A percentile compares a stretch with the other conserved stretches of the same genome.
Conservation (phyloP, 2,329 filamentous ascomycete genomes). For the Thelonectria olida region DNA sequence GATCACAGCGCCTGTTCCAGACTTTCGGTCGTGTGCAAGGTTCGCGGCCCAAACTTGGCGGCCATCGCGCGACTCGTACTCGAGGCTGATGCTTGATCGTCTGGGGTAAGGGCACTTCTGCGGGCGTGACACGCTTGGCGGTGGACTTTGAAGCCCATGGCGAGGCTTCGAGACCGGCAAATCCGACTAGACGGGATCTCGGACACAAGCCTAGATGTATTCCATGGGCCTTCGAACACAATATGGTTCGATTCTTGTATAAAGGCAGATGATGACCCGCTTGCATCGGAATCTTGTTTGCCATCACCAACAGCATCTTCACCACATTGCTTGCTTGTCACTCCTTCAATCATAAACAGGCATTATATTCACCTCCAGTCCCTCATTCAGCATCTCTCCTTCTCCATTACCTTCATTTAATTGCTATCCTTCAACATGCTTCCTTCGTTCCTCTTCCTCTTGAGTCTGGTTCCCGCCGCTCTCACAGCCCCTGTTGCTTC, state of each 20-base stretch:
- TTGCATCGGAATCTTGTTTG: neutral
- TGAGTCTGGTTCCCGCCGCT: constrained; percentile 16
- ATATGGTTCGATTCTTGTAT: neutral
- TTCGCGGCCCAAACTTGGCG: constrained; percentile 6
- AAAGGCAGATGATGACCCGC: neutral
- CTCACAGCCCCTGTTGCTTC: constrained; percentile 10
- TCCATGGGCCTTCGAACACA: neutral
- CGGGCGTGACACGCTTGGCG: neutral
- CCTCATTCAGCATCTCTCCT: neutral
- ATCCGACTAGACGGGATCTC: neutral
- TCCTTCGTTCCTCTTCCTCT: neutral
- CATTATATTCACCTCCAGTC: neutral
- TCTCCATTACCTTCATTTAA: neutral
- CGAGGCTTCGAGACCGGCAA: neutral
- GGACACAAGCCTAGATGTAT: neutral
- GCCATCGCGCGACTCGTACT: neutral
- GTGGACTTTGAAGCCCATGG: too few relatives aligned
- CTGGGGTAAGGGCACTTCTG: neutral
- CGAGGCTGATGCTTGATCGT: neutral
- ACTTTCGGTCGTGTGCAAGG: constrained; percentile 7
- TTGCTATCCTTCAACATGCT: neutral
- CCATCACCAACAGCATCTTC: neutral
- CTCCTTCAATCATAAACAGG: neutral
- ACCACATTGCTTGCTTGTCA: neutral
- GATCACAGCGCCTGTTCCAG: constrained; percentile 1